Conservation (phyloP, 495 filamentous ascomycete species). For the Penicillium fimorum region DNA sequence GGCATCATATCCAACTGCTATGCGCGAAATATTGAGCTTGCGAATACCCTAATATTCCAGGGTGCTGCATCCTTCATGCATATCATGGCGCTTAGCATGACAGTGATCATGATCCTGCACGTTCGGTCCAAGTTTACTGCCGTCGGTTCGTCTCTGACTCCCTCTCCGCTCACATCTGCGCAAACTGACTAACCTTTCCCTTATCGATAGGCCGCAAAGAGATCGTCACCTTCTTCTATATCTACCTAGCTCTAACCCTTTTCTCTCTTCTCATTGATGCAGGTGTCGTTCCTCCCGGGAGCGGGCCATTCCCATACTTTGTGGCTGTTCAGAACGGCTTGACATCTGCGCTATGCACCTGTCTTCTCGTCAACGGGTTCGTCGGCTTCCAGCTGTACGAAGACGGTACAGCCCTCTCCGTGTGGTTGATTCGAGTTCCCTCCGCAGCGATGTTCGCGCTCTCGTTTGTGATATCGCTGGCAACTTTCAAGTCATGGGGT, state of each 20-base stretch:
- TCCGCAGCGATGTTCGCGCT: slow-evolving; percentile 82
- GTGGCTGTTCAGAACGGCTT: slow-evolving; percentile 87
- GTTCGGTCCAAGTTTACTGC: slow-evolving; percentile 97
- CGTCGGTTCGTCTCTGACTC: slow-evolving; percentile 68
- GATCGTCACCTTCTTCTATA: slow-evolving; percentile 96
- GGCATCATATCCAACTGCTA: slow-evolving; percentile 91
- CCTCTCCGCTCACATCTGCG: background rate
- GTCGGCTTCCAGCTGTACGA: slow-evolving; percentile 99
- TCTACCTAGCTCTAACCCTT: slow-evolving; percentile 88
- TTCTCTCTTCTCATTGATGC: slow-evolving; percentile 89
- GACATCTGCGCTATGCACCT: slow-evolving; percentile 82
- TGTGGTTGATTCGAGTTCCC: slow-evolving; percentile 84
- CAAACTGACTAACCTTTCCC: slow-evolving; percentile 9
- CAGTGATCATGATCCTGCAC: slow-evolving; percentile 93
- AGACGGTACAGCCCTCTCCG: slow-evolving; percentile 91
- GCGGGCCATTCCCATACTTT: slow-evolving; percentile 83
- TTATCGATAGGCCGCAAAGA: slow-evolving; percentile 80
- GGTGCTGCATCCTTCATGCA: slow-evolving; percentile 89
- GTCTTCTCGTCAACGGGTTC: slow-evolving; percentile 94
- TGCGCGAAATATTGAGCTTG: slow-evolving; percentile 90
- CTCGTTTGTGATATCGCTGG: slow-evolving; percentile 79
- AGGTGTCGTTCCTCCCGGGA: slow-evolving; percentile 83
- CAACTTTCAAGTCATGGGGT: slow-evolving; percentile 91
- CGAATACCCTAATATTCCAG: slow-evolving; percentile 98
- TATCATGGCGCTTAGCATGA: slow-evolving; percentile 89